Evolutionary conservation across 176 grass and related monocot species (phyloP), one percentile per base, ranked within the genome.

Genomic region (Carex littledalei): DNA sequence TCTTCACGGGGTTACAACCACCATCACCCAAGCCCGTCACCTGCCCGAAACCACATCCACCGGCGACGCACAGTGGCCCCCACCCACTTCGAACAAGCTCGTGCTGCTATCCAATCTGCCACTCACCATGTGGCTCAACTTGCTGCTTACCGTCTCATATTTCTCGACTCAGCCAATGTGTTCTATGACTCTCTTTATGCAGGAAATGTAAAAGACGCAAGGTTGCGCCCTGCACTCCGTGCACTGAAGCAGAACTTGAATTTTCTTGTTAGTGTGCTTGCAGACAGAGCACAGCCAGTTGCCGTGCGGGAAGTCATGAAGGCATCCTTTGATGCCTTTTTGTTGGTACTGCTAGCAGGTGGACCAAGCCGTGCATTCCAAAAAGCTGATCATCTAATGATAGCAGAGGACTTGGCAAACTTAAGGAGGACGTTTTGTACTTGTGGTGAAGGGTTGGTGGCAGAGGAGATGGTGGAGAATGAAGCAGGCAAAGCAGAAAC

Each of bases 71-170:
- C 73, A n/a, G 59, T 88, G 14, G 87, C 87, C 12, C 87, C 72
- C 21, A 84, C 87, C 24, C 81, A 81, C 12, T 93, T 93, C 29
- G 89, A 91, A n/a, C 75, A 82, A 20, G 65, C 90, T 4, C 89
- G 87, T 54, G 78, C 84, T 2, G 79, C 87, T 22, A 62, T 92
- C 35, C 82, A 95, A 20, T 45, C 88, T 0, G 82, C 85, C 7
- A 41, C 87, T 35, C 63, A 84, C 61, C 93, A 95, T 59, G 87
- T 95, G 1, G 68, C 86, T 0, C 85, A 95, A 86, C 56, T 92
- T 61, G 67, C 90, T 11, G 90, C 90, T 24, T 90, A 90, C 73
- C 90, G 89, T 63, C 88, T 92, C 54, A 80, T 95, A 66, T 95
- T 95, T 68, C 84, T 89, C 5, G 93, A 95, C 74, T 92, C 82